Percentiles rank a stretch among this genome's conserved stretches.
Evolutionary conservation across 2,329 filamentous ascomycete genomes (phyloP).

Genomic region (Diaporthe eres): DNA sequence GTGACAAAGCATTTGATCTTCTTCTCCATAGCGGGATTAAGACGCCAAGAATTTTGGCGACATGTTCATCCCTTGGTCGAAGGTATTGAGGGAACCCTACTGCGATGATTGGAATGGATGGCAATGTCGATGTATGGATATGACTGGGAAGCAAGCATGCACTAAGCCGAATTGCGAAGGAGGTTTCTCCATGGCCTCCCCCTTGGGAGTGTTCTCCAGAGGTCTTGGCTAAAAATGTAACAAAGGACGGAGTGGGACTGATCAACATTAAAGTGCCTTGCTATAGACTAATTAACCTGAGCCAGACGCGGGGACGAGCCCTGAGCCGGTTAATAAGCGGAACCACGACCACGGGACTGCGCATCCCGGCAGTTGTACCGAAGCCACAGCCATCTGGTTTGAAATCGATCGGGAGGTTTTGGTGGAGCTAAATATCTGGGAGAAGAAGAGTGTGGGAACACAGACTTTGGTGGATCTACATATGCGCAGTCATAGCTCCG

Average conservation of each 20-base stretch:
- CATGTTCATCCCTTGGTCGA: slow-evolving; percentile 9
- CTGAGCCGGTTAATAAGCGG: slow-evolving; percentile 13
- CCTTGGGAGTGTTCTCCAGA: not conserved
- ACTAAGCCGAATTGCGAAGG: slow-evolving; percentile 11
- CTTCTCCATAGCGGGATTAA: not conserved
- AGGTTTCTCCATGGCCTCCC: not conserved
- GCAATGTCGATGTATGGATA: slow-evolving; percentile 6
- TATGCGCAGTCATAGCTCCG: slow-evolving; percentile 1
- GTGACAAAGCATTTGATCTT: slow-evolving; percentile 16
- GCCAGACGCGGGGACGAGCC: not conserved
- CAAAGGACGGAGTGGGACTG: slow-evolving; percentile 15
- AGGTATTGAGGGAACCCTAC: not conserved
- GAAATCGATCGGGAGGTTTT: not conserved
- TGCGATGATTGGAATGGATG: slow-evolving; percentile 3
- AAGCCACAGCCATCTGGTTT: not conserved
- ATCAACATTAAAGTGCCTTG: not conserved
- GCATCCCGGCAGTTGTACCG: slow-evolving; percentile 14
- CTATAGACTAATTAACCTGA: slow-evolving; percentile 19
- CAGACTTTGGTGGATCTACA: not conserved
- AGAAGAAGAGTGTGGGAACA: no score
- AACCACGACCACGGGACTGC: not conserved
- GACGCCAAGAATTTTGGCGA: slow-evolving; percentile 5
- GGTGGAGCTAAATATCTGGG: not conserved
- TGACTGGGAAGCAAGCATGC: not conserved
- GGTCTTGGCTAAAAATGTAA: slow-evolving; percentile 15